Base-by-base conservation (phyloP, 345 rosid genomes). In the Heritiera littoralis region DNA sequence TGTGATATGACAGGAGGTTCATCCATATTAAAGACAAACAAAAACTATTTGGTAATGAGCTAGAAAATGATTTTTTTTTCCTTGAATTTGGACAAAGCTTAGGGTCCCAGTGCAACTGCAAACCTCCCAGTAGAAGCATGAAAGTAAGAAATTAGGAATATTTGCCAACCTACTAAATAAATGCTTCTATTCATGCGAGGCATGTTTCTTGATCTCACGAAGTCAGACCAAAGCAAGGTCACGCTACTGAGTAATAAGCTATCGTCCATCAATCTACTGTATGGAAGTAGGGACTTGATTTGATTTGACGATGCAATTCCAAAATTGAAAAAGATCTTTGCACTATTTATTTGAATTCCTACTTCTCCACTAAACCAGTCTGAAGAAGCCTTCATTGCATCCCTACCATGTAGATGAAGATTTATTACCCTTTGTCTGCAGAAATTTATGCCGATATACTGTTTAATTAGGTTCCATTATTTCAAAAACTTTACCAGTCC, bases 91-190 rank as follows among this genome's bases (percentile, higher is more conserved):
- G 66, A 59, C 32, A 7, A 59, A 59, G 13, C 32, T 20, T 59
- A 61, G 18, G 43, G 43, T 30, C n/a, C 67, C 43, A 63, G 41
- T 63, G 67, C 67, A 63, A 13, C 67, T 63, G 67, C 41, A 63
- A 32, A 61, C 66, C 40, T 61, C 15, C 40, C 12, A 61, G 30
- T 15, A 10, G 35, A 61, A 38, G 7, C 17, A 61, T 11, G 67
- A 32, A 63, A 30, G 3, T 35, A 35, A 35, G 38, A 35, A 35
- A 1, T 10, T 30, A 13, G 43, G 38, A n/a, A 30, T 5, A 61
- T 30, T 61, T 11, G 7, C 15, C 41, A 30, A 30, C 41, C 66
- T 60, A 60, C 35, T 4, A 60, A 23, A 23, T 28, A 28, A 56
- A 56, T 56, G 60, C 60, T 56, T 56, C 60, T 56, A 6, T 56